Percentiles rank a stretch among this genome's conserved stretches.
These are phyloP conservation scores for Verticillium isaacii DNA, from an alignment of 2,329 filamentous ascomycete genomes.

Conservation along the genomic window DNA sequence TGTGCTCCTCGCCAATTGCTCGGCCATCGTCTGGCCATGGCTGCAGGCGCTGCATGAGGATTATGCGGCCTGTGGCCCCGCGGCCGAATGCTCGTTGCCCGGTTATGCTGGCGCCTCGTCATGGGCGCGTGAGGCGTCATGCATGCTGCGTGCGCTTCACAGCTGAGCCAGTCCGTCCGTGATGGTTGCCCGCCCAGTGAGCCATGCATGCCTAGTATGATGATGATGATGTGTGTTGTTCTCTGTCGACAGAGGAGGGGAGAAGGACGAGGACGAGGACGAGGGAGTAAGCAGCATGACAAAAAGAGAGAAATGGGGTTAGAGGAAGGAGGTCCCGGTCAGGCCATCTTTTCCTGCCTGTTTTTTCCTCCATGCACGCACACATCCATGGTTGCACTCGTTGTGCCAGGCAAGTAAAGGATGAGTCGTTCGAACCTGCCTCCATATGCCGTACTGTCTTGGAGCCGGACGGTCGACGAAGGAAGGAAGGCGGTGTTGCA, in stretches of 20 bases:
- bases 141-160: neutral
- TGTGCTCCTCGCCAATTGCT: slow-evolving; percentile 9
- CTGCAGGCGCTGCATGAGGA: slow-evolving; percentile 12
- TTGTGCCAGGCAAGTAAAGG: neutral
- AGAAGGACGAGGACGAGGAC: no score
- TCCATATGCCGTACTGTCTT: neutral
- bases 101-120: neutral
- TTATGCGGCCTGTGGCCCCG: slow-evolving; percentile 6
- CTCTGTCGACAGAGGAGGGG: no score
- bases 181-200: neutral
- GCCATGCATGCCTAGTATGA: no score
- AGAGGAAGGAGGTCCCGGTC: no score
- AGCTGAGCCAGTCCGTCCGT: neutral
- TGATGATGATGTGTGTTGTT: no score
- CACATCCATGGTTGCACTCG: neutral
- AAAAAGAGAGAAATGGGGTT: no score
- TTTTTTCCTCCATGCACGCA: no score
- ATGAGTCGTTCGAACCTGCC: neutral
- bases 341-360: no score
- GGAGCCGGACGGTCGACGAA: neutral
- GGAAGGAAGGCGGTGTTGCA: neutral
- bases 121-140: neutral
- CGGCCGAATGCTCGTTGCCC: neutral
- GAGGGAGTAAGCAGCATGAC: no score
- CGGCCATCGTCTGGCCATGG: slow-evolving; percentile 1